phyloP scores from a whole-genome alignment of 2,329 filamentous ascomycete genomes.

The Lojkania enalia region DNA sequence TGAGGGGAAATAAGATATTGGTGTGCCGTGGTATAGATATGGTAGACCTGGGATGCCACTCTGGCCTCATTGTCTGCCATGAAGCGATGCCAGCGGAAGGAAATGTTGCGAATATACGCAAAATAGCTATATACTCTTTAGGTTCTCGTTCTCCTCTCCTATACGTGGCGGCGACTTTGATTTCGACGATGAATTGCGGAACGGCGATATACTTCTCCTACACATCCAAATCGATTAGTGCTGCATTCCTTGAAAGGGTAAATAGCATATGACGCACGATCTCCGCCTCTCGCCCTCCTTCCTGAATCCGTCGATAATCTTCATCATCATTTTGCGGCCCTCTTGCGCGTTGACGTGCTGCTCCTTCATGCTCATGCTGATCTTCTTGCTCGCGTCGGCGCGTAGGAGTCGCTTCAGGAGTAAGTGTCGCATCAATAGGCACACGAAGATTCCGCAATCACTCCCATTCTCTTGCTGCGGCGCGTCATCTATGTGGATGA shows the following conservation, averaged over 20 bases:
- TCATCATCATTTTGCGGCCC: constrained; percentile 87
- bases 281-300: constrained; percentile 84
- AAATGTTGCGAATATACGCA: no score
- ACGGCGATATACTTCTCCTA: constrained; percentile 42
- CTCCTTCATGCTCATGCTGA: constrained; percentile 90
- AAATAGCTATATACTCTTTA: no score
- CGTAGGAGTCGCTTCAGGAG: constrained; percentile 79
- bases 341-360: constrained; percentile 79
- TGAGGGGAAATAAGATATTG: no score
- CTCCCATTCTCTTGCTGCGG: constrained; percentile 91
- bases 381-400: constrained; percentile 79
- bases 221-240: neutral
- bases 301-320: constrained; percentile 82
- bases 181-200: constrained; percentile 31
- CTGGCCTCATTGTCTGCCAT: no score
- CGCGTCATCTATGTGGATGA: constrained; percentile 79
- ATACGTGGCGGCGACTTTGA: constrained; percentile 45
- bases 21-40: no score
- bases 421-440: constrained; percentile 92
- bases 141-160: constrained; percentile 37
- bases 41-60: no score
- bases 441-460: constrained; percentile 96
- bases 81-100: no score
- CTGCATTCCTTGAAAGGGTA: neutral
- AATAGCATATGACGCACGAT: constrained; percentile 63